These are phyloP conservation scores for Pisolithus sp. DNA, from an alignment of 768 basidiomycete genomes.

Conservation along the genomic window DNA sequence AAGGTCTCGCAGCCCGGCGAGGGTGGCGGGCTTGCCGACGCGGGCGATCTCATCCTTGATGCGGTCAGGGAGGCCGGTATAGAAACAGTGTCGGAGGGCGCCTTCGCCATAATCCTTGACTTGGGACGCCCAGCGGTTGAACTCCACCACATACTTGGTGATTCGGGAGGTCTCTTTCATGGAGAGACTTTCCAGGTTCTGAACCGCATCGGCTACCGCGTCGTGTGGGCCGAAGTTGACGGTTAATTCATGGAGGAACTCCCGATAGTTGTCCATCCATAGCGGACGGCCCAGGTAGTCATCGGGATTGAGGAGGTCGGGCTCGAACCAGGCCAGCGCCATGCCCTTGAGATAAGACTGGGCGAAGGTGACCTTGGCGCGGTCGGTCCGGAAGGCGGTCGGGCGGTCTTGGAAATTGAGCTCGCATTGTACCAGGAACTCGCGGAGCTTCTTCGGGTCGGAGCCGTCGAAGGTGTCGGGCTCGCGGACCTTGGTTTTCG, in stretches of 20 bases:
- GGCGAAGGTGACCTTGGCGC: too few relatives aligned
- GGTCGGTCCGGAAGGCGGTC: too few relatives aligned
- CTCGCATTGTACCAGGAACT: too few relatives aligned
- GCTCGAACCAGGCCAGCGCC: not conserved
- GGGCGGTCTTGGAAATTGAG: too few relatives aligned
- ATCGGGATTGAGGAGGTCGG: not conserved
- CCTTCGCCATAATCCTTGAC: not conserved
- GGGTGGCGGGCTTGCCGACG: too few relatives aligned
- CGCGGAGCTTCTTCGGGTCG: too few relatives aligned
- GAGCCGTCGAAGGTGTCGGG: too few relatives aligned
- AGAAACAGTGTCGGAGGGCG: not conserved
- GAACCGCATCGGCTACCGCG: not conserved
- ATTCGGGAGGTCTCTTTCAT: not conserved
- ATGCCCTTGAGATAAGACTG: not conserved
- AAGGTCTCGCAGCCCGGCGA: too few relatives aligned
- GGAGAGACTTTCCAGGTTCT: not conserved
- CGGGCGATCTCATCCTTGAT: not conserved
- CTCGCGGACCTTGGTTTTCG: too few relatives aligned
- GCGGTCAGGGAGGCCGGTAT: not conserved
- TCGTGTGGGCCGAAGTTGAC: not conserved
- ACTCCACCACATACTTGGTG: not conserved
- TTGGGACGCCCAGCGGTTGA: not conserved
- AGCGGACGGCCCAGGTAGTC: not conserved
- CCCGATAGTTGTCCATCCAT: not conserved
- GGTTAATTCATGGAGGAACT: not conserved